Conservation (phyloP, 169 alveolate genomes). For the Plasmodium inui region DNA sequence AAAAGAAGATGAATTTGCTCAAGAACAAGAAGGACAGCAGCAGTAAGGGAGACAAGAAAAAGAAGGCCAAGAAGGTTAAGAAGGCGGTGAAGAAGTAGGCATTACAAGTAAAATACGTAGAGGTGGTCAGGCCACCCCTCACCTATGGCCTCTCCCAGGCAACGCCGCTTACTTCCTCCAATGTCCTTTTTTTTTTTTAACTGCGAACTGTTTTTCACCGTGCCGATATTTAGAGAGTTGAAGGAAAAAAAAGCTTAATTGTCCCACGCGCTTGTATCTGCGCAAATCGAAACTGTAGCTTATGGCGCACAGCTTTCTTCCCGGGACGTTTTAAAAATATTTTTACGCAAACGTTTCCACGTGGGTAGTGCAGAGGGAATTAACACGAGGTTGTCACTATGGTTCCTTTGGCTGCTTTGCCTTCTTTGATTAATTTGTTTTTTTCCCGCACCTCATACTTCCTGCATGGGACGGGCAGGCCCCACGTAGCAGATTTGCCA, state of each 20-base stretch:
- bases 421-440: not conserved
- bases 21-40: slow-evolving; percentile 7
- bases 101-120: too few species aligned
- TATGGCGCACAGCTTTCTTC: not conserved
- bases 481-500: not conserved
- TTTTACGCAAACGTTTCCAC: not conserved
- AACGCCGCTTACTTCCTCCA: too few species aligned
- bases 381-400: not conserved
- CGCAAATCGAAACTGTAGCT: not conserved
- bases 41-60: not conserved
- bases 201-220: not conserved
- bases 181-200: not conserved
- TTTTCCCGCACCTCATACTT: not conserved
- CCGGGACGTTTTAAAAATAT: not conserved
- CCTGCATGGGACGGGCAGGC: not conserved
- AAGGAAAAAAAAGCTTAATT: not conserved
- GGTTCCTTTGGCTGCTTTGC: not conserved
- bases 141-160: not conserved
- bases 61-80: slow-evolving; percentile 34
- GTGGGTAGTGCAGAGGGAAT: not conserved
- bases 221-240: not conserved
- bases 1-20: slow-evolving; percentile 27
- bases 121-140: not conserved
- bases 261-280: not conserved
- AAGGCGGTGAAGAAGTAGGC: slow-evolving; percentile 7